phyloP scores from a whole-genome alignment of 2,329 filamentous ascomycete species.

The Drechslerella stenobrocha region DNA sequence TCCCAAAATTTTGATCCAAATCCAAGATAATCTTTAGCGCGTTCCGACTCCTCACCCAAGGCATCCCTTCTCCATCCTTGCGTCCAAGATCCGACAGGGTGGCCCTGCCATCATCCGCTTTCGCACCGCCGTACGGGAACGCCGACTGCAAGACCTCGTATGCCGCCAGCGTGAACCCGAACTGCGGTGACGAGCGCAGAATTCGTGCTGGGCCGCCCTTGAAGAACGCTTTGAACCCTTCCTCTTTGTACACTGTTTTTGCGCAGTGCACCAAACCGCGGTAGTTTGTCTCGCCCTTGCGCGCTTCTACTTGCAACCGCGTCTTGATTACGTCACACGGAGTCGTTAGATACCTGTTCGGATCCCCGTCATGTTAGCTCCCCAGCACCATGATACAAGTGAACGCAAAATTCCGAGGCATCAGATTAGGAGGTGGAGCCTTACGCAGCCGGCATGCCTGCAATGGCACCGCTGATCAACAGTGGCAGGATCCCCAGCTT shows the following conservation, averaged over 20 bases:
- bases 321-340: constrained; percentile 99
- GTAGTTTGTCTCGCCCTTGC: constrained; percentile 87
- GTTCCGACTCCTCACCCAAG: constrained; percentile 76
- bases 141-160: constrained; percentile 87
- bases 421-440: constrained; percentile 3
- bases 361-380: constrained; percentile 1
- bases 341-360: constrained; percentile 77
- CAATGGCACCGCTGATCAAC: constrained; percentile 89
- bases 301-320: constrained; percentile 91
- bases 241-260: constrained; percentile 78
- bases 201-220: constrained; percentile 97
- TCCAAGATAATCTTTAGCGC: constrained; percentile 95
- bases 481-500: constrained; percentile 89
- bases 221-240: constrained; percentile 96
- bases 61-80: constrained; percentile 55
- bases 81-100: constrained; percentile 50
- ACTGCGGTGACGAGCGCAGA: constrained; percentile 90
- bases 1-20: constrained; percentile 89
- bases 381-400: background rate
- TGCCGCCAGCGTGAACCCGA: constrained; percentile 93
- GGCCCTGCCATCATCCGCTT: constrained; percentile 16
- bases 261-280: constrained; percentile 85
- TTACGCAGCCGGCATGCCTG: constrained; percentile 78
- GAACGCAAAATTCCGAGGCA: background rate
- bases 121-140: constrained; percentile 73